Conservation (phyloP, 1,284 basidiomycete species). For the Fistulina hepatica region DNA sequence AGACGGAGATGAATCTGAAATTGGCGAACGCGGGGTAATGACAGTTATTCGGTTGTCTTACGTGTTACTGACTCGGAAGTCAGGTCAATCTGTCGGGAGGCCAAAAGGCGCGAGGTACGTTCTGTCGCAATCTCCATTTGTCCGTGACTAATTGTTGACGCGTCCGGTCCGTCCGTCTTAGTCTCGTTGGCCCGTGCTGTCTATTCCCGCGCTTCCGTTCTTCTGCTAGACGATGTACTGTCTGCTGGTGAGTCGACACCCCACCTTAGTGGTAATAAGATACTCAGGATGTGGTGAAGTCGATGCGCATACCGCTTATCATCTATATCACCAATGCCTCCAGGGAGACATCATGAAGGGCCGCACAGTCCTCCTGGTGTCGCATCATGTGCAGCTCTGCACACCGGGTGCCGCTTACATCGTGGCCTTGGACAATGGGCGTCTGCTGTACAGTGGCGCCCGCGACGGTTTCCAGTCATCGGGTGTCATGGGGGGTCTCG, state of each 20-base stretch:
- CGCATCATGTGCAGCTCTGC: slow-evolving; percentile 81
- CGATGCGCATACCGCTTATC: slow-evolving; percentile 82
- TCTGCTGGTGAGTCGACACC: slow-evolving; percentile 43
- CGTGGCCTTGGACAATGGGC: slow-evolving; percentile 80
- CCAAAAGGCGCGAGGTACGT: slow-evolving; percentile 81
- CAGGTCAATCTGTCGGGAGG: slow-evolving; percentile 87
- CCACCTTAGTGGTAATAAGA: slow-evolving; percentile 1
- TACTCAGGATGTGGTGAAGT: slow-evolving; percentile 29
- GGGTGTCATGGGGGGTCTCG: slow-evolving; percentile 53
- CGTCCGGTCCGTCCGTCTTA: no score
- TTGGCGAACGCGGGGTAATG: slow-evolving; percentile 73
- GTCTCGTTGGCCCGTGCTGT: slow-evolving; percentile 88
- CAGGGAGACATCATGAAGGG: slow-evolving; percentile 74
- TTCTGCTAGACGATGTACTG: slow-evolving; percentile 86
- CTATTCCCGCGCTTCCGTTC: slow-evolving; percentile 79
- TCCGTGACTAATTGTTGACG: slow-evolving; percentile 4
- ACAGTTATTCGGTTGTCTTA: slow-evolving; percentile 1
- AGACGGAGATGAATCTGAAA: slow-evolving; percentile 89
- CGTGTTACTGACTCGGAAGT: neutral
- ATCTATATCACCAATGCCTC: slow-evolving; percentile 74
- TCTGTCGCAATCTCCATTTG: neutral
- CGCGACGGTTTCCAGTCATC: slow-evolving; percentile 58
- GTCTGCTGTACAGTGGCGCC: slow-evolving; percentile 65
- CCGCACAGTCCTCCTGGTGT: slow-evolving; percentile 79
- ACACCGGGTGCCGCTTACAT: slow-evolving; percentile 60